A percentile compares a stretch with the other conserved stretches of the same genome.
Conservation (phyloP, 2,329 filamentous ascomycete species). For the Xylogone sp. region DNA sequence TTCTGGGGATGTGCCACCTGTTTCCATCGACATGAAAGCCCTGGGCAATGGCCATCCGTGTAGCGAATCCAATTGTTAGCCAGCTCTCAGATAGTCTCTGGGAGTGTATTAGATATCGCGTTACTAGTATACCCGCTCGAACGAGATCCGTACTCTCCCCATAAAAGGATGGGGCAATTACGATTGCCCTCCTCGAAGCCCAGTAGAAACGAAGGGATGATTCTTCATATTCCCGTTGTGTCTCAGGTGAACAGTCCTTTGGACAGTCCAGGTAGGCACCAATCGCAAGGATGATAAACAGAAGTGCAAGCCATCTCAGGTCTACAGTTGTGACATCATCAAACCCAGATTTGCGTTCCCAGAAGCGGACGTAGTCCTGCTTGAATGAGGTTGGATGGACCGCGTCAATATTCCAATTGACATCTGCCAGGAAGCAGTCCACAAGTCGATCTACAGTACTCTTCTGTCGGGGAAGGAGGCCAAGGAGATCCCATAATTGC, state of each 20-base stretch:
- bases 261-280: slow-evolving; percentile 34
- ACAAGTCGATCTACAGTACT: slow-evolving; percentile 32
- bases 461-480: slow-evolving; percentile 33
- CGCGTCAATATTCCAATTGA: slow-evolving; percentile 34
- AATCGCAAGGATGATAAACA: slow-evolving; percentile 38
- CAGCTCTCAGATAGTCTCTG: slow-evolving; percentile 35
- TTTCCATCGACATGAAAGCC: slow-evolving; percentile 40
- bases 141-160: slow-evolving; percentile 38
- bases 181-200: slow-evolving; percentile 34
- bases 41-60: slow-evolving; percentile 39
- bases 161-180: slow-evolving; percentile 37
- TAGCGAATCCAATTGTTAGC: slow-evolving; percentile 38
- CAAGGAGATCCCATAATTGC: slow-evolving; percentile 38
- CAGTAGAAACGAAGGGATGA: slow-evolving; percentile 38
- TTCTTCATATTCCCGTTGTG: slow-evolving; percentile 33
- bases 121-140: slow-evolving; percentile 35
- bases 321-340: slow-evolving; percentile 37
- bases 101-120: slow-evolving; percentile 35
- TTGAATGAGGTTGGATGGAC: slow-evolving; percentile 32
- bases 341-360: slow-evolving; percentile 34
- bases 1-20: slow-evolving; percentile 32
- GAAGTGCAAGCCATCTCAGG: slow-evolving; percentile 36
- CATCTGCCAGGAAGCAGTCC: slow-evolving; percentile 30
- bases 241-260: slow-evolving; percentile 26
- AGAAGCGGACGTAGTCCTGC: slow-evolving; percentile 34